Evolutionary conservation across 495 filamentous ascomycete species (phyloP), one percentile per base, ranked within the genome.

Genomic region (Lentithecium fluviatile): DNA sequence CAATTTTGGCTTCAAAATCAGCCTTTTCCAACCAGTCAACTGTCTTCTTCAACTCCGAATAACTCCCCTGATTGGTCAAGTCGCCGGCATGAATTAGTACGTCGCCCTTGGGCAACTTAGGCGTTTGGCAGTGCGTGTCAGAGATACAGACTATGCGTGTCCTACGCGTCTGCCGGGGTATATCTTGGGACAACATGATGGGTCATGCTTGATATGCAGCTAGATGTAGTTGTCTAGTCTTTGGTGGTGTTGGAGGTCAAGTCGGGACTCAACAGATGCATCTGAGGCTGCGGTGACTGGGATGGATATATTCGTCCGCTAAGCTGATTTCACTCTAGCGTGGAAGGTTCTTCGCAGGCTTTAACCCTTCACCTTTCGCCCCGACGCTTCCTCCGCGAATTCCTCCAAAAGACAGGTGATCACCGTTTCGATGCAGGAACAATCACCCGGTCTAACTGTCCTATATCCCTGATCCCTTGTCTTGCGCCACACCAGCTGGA

Each of bases 11-110:
- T 71, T 83, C 78, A 64, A 77, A 85, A 52, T 83, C 76, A 24
- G 79, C 74, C 50, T 78, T 72, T 51, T 77, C 75, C 29, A 86
- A 77, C 83, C 83, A 86, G 36, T 77, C 71, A 13, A 83, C 71
- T 0, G 79, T 81, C 63, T 74, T 79, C 47, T 73, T 75, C 13
- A 85, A 69, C 65, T 85, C 83, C 20, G 69, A 60, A 51, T 71
- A 73, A 58, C 75, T 82, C 6, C 83, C 83, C 46, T 80, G 80
- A 63, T 83, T 84, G 32, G 83, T 82, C 23, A 86, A 68, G 54
- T 85, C 82, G 2, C 82, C 83, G 4, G 82, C 82, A 66, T 85
- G 83, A 45, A 85, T 83, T 40, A 85, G 71, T 29, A 85, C 78
- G 67, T 85, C 82, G 10, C 83, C 83, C 45, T 78, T 70, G 11